Conservation (phyloP, 129 eudicot genomes). For the Flaveria ramosissima region DNA sequence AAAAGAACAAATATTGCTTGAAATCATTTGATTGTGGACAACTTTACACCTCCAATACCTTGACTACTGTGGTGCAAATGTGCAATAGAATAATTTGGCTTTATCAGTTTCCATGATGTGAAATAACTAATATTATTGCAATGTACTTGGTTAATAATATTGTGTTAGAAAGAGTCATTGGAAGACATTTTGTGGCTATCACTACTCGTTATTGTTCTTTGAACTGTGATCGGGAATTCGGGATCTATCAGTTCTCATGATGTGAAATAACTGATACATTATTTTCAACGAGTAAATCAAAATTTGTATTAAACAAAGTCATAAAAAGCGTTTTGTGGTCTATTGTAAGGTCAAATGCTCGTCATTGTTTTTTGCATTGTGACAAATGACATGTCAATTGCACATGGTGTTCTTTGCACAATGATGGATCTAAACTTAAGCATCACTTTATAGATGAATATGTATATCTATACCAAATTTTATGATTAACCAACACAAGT, state of each 20-base stretch:
- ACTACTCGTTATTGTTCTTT: background rate
- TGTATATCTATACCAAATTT: too few relatives aligned
- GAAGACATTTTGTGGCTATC: background rate
- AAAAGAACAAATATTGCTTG: too few relatives aligned
- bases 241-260: too few relatives aligned
- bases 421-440: background rate
- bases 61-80: background rate
- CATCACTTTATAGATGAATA: too few relatives aligned
- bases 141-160: background rate
- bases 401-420: background rate
- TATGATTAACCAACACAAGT: too few relatives aligned
- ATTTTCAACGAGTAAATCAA: too few relatives aligned
- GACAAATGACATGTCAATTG: conserved; percentile 24
- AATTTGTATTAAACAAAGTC: too few relatives aligned
- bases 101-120: background rate
- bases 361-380: conserved; percentile 9
- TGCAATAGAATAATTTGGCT: background rate
- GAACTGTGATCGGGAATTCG: too few relatives aligned
- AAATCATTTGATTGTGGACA: background rate
- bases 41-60: background rate
- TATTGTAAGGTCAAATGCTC: background rate
- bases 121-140: background rate
- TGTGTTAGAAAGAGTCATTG: background rate
- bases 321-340: too few relatives aligned
- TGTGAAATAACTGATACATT: too few relatives aligned